Evolutionary conservation across 495 filamentous ascomycete species (phyloP), one percentile per base, ranked within the genome.

Genomic region (Pseudevernia furfuracea): DNA sequence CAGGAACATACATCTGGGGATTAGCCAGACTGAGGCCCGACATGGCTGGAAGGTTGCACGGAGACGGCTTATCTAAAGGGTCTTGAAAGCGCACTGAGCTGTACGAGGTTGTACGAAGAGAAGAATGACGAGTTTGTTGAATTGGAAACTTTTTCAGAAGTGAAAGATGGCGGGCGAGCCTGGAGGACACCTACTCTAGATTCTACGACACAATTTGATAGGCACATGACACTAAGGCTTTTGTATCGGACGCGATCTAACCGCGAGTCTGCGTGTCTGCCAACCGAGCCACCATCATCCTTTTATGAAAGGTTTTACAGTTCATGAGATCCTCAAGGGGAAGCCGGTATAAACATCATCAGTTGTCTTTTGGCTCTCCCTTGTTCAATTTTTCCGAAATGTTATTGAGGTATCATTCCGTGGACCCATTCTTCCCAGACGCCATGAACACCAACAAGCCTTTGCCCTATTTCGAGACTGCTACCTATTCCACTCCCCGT

Each of bases 41-140:
- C 57, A 44, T 64, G 52, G 28, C 25, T 52, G 25, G 25, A 52
- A 28, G 25, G 17, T 8, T 0, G 48, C 14, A 15, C 65, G 76
- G 81, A 59, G 83, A 74, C 15, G 41, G 1, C 6, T 15, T 55
- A 1, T 4, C 7, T 11, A 3, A 21, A 21, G 6, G 7, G 7
- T 19, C 1, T 21, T 55, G 1, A 7, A 23, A 9, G 52, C 2
- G n/a, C 28, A 23, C 52, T 34, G 52, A 55, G 15, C 1, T 55
- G 30, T 10, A 30, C 15, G 5, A 55, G 7, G 52, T 3, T 34
- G 15, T 55, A 10, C 0, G 30, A 55, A 34, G 17, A 15, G 52
- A 6, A 34, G 52, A 9, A 21, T 8, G 15, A 21, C 4, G 8
- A 12, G 14, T 0, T 5, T 21, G 8, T 32, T 15, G 17, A 19